Conservation (phyloP, 2,329 filamentous ascomycete species). For the Paecilomyces formosus region DNA sequence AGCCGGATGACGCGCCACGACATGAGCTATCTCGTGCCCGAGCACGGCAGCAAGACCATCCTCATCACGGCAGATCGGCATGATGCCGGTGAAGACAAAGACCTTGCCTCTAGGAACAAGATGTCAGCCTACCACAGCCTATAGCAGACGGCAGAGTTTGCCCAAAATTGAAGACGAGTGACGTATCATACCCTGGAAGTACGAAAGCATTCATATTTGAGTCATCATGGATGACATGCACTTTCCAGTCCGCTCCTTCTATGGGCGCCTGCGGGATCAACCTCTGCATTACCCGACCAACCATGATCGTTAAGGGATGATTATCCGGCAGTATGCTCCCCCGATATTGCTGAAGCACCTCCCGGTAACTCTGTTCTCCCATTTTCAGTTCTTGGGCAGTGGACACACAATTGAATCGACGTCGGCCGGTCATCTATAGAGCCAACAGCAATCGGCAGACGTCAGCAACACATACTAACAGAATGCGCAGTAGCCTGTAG, state of each 20-base stretch:
- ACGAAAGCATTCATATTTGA: conserved; percentile 54
- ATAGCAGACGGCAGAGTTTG: neutral
- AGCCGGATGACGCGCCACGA: conserved; percentile 49
- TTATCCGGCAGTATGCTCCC: conserved; percentile 42
- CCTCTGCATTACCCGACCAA: conserved; percentile 46
- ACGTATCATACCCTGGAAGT: conserved; percentile 43
- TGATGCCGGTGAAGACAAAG: conserved; percentile 57
- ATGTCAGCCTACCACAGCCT: neutral
- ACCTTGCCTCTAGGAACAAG: conserved; percentile 44
- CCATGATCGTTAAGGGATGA: conserved; percentile 42
- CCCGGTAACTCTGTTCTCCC: conserved; percentile 38
- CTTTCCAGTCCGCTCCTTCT: conserved; percentile 44
- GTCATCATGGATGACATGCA: conserved; percentile 50
- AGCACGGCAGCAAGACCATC: conserved; percentile 55
- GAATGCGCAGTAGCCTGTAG: neutral
- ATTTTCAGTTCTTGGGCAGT: conserved; percentile 36
- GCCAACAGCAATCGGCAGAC: neutral
- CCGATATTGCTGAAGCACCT: conserved; percentile 41
- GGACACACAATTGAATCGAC: conserved; percentile 52
- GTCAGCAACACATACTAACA: neutral
- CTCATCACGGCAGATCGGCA: conserved; percentile 49
- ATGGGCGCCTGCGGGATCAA: conserved; percentile 47
- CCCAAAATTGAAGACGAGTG: neutral
- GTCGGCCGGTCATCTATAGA: conserved; percentile 44
- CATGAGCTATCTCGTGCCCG: conserved; percentile 58